phyloP scores from a whole-genome alignment of 495 filamentous ascomycete species.

The Aspergillus diversus region DNA sequence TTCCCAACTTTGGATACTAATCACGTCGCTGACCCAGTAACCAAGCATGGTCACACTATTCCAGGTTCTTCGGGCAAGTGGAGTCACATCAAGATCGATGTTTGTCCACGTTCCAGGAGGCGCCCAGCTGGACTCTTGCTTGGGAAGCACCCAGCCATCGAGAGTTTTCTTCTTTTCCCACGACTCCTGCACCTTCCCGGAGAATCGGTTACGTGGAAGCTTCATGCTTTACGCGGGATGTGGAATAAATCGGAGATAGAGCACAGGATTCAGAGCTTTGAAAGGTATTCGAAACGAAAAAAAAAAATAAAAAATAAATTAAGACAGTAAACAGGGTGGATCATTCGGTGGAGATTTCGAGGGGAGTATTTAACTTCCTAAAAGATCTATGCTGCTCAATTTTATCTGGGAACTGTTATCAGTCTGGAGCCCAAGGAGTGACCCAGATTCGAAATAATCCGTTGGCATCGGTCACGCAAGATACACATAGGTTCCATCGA shows the following conservation, averaged over 20 bases:
- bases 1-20: slow-evolving; percentile 5
- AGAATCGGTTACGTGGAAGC: slow-evolving; percentile 1
- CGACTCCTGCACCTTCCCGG: neutral
- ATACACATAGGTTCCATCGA: neutral
- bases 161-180: slow-evolving; percentile 4
- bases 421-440: neutral
- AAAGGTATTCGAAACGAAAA: neutral
- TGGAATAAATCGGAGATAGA: neutral
- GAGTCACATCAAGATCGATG: slow-evolving; percentile 5
- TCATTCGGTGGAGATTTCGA: neutral
- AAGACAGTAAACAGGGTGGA: neutral
- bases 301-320: neutral
- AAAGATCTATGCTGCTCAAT: neutral
- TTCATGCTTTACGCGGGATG: neutral
- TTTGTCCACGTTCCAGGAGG: slow-evolving; percentile 9
- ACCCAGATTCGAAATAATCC: neutral
- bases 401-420: neutral
- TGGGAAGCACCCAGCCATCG: slow-evolving; percentile 11
- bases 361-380: slow-evolving; percentile 1
- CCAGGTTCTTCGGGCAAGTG: neutral
- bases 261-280: neutral
- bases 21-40: slow-evolving; percentile 6
- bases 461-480: neutral
- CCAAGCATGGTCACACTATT: neutral
- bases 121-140: slow-evolving; percentile 10